phyloP scores from a whole-genome alignment of 1,139 yeast genomes.

The Debaryomyces fabryi region DNA sequence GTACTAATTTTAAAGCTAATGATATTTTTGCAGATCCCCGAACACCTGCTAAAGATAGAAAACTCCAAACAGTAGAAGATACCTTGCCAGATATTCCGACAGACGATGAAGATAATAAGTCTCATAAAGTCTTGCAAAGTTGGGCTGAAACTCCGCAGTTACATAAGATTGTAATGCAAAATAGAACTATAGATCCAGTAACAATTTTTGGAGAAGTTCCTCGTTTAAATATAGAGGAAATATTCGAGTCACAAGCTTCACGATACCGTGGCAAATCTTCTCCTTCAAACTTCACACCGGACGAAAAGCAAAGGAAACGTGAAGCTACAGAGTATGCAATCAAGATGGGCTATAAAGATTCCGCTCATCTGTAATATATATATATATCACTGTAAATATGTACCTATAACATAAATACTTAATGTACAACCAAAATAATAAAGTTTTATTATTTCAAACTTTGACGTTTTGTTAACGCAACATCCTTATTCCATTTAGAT shows the following conservation, averaged over 20 bases:
- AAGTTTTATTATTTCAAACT: not conserved
- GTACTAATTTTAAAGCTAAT: constrained; percentile 9
- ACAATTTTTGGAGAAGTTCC: constrained; percentile 79
- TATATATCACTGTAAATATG: constrained; percentile 3
- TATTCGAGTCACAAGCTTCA: constrained; percentile 56
- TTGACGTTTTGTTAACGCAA: constrained; percentile 56
- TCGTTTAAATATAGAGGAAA: constrained; percentile 66
- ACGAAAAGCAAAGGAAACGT: constrained; percentile 36
- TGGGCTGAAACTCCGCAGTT: constrained; percentile 79
- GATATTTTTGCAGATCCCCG: constrained; percentile 9
- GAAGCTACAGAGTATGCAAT: constrained; percentile 51
- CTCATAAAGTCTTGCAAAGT: constrained; percentile 48
- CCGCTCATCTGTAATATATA: not conserved
- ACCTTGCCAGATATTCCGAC: constrained; percentile 51
- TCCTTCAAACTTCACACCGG: constrained; percentile 48
- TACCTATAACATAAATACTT: constrained; percentile 3
- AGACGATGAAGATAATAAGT: constrained; percentile 59
- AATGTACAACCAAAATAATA: not conserved
- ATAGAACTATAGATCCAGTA: constrained; percentile 68
- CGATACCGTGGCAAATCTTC: constrained; percentile 60
- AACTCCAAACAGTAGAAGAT: constrained; percentile 17
- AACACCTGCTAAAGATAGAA: constrained; percentile 14
- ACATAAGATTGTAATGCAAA: constrained; percentile 53
- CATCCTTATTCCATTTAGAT: constrained; percentile 64
- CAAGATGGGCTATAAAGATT: constrained; percentile 52